phyloP scores from a whole-genome alignment of 2,329 filamentous ascomycete species.

The Dactylellina leptospora region DNA sequence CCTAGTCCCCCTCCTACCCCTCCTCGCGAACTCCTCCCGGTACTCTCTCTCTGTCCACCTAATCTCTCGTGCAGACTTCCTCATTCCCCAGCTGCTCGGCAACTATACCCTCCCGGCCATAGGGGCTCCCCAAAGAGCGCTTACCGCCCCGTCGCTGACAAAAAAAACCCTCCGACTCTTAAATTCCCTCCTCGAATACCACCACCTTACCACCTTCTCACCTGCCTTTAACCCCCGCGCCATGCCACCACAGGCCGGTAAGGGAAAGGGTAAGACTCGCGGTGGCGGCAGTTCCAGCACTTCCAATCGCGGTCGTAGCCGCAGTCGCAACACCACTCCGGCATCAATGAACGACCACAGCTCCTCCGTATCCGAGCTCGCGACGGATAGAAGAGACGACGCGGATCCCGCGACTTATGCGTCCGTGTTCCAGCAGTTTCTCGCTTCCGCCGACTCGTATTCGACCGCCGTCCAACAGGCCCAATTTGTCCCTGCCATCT shows the following conservation, averaged over 20 bases:
- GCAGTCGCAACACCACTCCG: slow-evolving; percentile 52
- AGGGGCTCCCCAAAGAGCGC: slow-evolving; percentile 7
- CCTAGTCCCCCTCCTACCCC: neutral
- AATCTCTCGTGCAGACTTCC: slow-evolving; percentile 42
- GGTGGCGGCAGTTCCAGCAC: slow-evolving; percentile 51
- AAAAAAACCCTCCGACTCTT: slow-evolving; percentile 24
- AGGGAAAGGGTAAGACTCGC: slow-evolving; percentile 51
- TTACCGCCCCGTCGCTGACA: slow-evolving; percentile 29
- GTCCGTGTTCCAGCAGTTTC: slow-evolving; percentile 46
- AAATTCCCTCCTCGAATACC: slow-evolving; percentile 5
- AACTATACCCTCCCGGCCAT: slow-evolving; percentile 42
- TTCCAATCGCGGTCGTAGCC: slow-evolving; percentile 50
- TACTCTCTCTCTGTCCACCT: neutral
- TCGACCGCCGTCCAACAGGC: slow-evolving; percentile 25
- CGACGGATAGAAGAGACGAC: slow-evolving; percentile 40
- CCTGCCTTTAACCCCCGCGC: slow-evolving; percentile 26
- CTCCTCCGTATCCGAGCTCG: slow-evolving; percentile 49
- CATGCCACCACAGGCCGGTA: slow-evolving; percentile 52
- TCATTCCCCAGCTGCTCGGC: slow-evolving; percentile 23
- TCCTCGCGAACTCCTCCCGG: neutral
- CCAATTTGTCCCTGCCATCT: slow-evolving; percentile 48
- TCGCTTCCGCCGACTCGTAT: slow-evolving; percentile 48
- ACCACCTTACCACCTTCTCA: neutral
- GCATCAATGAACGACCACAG: slow-evolving; percentile 52
- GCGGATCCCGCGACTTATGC: slow-evolving; percentile 44